phyloP scores from a whole-genome alignment of 805 yeast species.

The Saturnispora quitensis region DNA sequence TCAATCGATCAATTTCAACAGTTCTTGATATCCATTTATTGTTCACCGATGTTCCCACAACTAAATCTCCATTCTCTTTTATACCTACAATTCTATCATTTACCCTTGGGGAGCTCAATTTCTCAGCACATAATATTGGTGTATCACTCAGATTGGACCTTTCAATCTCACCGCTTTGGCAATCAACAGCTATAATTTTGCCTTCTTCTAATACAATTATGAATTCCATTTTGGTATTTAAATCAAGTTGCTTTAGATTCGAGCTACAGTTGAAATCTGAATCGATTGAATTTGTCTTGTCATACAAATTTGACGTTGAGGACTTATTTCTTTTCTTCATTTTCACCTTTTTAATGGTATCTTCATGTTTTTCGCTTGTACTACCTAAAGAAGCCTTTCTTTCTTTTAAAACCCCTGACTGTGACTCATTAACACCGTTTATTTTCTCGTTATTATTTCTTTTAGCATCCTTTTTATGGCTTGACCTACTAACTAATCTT shows the following conservation, averaged over 20 bases:
- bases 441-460: constrained; percentile 1
- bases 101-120: constrained; percentile 61
- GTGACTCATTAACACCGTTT: not conserved
- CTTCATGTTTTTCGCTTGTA: not conserved
- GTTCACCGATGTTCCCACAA: constrained; percentile 57
- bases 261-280: constrained; percentile 26
- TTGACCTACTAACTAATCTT: constrained; percentile 15
- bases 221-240: constrained; percentile 34
- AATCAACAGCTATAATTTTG: constrained; percentile 37
- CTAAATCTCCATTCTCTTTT: constrained; percentile 38
- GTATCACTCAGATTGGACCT: constrained; percentile 25
- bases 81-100: constrained; percentile 61
- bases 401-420: not conserved
- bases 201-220: constrained; percentile 47
- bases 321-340: not conserved
- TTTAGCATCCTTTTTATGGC: constrained; percentile 9
- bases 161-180: constrained; percentile 38
- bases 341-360: not conserved
- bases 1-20: constrained; percentile 38
- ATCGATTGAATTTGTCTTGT: constrained; percentile 24
- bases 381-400: not conserved
- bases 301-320: not conserved
- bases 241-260: constrained; percentile 21
- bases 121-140: constrained; percentile 42
- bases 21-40: constrained; percentile 54